These are phyloP conservation scores for Trifolium dubium DNA, from an alignment of 306 rosid genomes.

Conservation along the genomic window DNA sequence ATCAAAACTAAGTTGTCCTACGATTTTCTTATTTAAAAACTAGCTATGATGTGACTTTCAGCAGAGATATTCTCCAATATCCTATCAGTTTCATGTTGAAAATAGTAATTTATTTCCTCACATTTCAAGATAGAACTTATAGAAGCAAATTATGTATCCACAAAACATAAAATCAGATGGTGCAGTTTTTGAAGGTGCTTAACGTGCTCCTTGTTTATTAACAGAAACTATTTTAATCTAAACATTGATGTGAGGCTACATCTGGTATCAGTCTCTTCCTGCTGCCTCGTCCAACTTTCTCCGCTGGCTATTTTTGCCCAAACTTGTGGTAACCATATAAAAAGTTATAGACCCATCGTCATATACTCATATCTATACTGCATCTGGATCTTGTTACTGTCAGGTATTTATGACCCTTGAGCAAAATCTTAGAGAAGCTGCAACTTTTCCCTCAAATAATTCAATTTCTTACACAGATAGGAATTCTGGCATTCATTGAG, in stretches of 20 bases:
- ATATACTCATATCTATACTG: too few relatives aligned
- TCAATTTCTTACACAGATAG: background rate
- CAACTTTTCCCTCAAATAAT: conserved; percentile 1
- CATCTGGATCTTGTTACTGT: background rate
- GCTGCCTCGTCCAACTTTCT: background rate
- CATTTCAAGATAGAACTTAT: background rate
- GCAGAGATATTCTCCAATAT: conserved; percentile 3
- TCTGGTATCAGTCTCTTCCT: background rate
- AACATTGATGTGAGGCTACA: background rate
- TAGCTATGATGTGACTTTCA: background rate
- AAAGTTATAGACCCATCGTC: conserved; percentile 13
- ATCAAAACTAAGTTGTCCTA: conserved; percentile 13
- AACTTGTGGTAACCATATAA: background rate
- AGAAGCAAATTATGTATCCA: background rate
- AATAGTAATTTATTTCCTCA: conserved; percentile 3
- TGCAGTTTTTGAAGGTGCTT: background rate
- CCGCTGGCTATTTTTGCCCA: background rate
- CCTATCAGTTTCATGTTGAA: conserved; percentile 1
- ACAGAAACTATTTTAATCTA: background rate
- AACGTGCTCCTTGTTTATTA: background rate
- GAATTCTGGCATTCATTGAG: background rate
- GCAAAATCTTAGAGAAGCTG: conserved; percentile 6
- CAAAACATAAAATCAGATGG: conserved; percentile 17
- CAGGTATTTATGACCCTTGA: background rate
- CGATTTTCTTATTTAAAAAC: conserved; percentile 1